Evolutionary conservation across 2,329 filamentous ascomycete species (phyloP).

Genomic region (Cercospora zeae-maydis): DNA sequence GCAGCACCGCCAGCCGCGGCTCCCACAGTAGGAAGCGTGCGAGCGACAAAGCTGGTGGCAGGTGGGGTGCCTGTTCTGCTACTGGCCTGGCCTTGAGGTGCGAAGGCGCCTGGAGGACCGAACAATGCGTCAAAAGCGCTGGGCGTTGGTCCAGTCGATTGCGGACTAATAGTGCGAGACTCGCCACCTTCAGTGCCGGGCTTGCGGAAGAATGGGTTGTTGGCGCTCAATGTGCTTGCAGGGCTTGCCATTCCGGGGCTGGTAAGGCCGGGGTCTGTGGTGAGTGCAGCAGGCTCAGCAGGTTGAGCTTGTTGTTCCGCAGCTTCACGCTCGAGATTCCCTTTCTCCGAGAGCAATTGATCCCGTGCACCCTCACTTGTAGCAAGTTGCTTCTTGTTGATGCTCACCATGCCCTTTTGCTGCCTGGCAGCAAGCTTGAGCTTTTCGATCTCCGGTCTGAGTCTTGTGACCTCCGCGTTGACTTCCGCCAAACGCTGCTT

Average conservation of each 20-base stretch:
- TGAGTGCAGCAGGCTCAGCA: slow-evolving; percentile 15
- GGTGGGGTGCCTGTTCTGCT: slow-evolving; percentile 33
- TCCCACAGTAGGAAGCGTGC: slow-evolving; percentile 21
- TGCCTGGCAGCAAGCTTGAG: slow-evolving; percentile 86
- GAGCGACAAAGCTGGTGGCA: slow-evolving; percentile 31
- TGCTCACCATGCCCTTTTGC: slow-evolving; percentile 92
- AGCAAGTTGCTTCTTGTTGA: slow-evolving; percentile 95
- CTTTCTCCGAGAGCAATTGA: slow-evolving; percentile 76
- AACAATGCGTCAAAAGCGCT: slow-evolving; percentile 39
- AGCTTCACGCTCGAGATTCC: slow-evolving; percentile 60
- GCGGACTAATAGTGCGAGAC: slow-evolving; percentile 27
- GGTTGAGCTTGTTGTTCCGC: slow-evolving; percentile 25
- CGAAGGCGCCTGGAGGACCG: slow-evolving; percentile 44
- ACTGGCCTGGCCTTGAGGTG: slow-evolving; percentile 26
- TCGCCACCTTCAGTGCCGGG: slow-evolving; percentile 34
- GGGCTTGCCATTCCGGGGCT: slow-evolving; percentile 25
- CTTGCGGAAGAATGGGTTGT: slow-evolving; percentile 90
- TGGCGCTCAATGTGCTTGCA: slow-evolving; percentile 49
- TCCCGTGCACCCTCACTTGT: slow-evolving; percentile 88
- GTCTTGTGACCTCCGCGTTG: slow-evolving; percentile 75
- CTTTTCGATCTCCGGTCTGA: slow-evolving; percentile 91
- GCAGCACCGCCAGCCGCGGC: slow-evolving; percentile 11
- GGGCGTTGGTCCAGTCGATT: slow-evolving; percentile 31
- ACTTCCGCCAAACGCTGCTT: slow-evolving; percentile 83
- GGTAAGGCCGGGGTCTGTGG: slow-evolving; percentile 8